These are phyloP conservation scores for Aspergillus pseudotamarii DNA, from an alignment of 2,329 filamentous ascomycete species.

Conservation along the genomic window DNA sequence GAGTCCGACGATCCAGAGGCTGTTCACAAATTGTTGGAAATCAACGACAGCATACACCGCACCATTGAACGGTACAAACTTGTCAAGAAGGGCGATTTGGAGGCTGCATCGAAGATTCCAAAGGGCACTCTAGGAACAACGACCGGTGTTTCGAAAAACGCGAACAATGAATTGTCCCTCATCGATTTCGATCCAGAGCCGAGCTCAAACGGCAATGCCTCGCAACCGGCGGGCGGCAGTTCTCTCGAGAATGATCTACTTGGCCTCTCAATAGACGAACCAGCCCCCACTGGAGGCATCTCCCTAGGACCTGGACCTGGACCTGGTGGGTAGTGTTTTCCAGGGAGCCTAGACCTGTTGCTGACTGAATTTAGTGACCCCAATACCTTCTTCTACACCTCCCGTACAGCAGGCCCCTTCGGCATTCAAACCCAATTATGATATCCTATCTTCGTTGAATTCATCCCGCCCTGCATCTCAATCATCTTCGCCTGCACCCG, in stretches of 20 bases:
- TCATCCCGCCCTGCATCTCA: constrained; percentile 52
- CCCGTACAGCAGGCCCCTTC: constrained; percentile 46
- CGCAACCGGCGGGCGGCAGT: constrained; percentile 55
- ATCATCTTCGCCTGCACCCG: constrained; percentile 52
- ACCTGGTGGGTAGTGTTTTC: neutral
- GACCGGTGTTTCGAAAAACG: constrained; percentile 65
- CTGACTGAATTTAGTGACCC: constrained; percentile 43
- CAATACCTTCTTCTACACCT: constrained; percentile 33
- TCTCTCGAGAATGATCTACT: constrained; percentile 88
- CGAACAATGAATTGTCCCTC: constrained; percentile 79
- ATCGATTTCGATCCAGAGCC: constrained; percentile 80
- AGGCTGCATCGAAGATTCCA: constrained; percentile 79
- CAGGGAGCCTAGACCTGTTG: neutral
- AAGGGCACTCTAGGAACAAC: constrained; percentile 74
- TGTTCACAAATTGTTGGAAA: constrained; percentile 91
- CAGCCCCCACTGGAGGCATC: constrained; percentile 77
- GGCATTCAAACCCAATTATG: constrained; percentile 56
- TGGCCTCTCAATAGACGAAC: constrained; percentile 78
- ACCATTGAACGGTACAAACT: constrained; percentile 95
- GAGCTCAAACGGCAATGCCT: constrained; percentile 48
- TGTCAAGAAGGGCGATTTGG: constrained; percentile 91
- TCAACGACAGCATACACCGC: constrained; percentile 97
- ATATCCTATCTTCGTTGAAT: constrained; percentile 58
- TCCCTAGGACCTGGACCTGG: constrained; percentile 66
- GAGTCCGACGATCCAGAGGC: constrained; percentile 96